Percentiles rank a stretch among this genome's conserved stretches.
These are phyloP conservation scores for Rubus idaeus DNA, from an alignment of 306 rosid species.

Conservation along the genomic window DNA sequence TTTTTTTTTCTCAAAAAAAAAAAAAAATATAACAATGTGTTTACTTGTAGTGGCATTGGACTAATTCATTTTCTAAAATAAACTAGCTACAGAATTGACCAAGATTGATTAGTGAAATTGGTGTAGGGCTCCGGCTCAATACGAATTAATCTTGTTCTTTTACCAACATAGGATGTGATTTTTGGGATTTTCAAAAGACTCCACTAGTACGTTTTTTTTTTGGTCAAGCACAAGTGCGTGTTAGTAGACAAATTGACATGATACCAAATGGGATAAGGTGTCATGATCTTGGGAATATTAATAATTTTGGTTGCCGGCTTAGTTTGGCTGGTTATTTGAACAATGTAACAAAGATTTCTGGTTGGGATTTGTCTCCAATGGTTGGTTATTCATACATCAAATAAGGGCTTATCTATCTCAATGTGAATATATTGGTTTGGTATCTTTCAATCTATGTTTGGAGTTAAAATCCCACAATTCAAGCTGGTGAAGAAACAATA, in stretches of 20 bases:
- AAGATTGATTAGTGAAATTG: background rate
- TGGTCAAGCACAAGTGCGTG: background rate
- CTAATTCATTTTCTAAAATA: background rate
- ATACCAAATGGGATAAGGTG: conserved; percentile 14
- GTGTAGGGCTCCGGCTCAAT: background rate
- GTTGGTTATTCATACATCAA: background rate
- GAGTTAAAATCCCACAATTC: background rate
- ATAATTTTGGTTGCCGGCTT: background rate
- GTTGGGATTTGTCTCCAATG: no score
- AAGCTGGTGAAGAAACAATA: background rate
- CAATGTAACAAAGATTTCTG: no score
- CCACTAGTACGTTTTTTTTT: background rate
- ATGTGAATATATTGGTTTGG: no score
- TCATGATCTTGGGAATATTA: background rate
- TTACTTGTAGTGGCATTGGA: background rate
- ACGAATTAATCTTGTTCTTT: background rate
- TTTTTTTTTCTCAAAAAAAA: no score
- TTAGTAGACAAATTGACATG: background rate
- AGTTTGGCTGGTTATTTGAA: conserved; percentile 4
- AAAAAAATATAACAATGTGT: background rate
- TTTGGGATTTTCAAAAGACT: background rate
- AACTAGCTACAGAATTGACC: background rate
- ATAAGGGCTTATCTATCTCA: background rate
- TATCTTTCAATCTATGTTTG: background rate
- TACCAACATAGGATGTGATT: background rate